phyloP scores from a whole-genome alignment of 1,139 yeast genomes.

The Kluyveromyces marxianus region DNA sequence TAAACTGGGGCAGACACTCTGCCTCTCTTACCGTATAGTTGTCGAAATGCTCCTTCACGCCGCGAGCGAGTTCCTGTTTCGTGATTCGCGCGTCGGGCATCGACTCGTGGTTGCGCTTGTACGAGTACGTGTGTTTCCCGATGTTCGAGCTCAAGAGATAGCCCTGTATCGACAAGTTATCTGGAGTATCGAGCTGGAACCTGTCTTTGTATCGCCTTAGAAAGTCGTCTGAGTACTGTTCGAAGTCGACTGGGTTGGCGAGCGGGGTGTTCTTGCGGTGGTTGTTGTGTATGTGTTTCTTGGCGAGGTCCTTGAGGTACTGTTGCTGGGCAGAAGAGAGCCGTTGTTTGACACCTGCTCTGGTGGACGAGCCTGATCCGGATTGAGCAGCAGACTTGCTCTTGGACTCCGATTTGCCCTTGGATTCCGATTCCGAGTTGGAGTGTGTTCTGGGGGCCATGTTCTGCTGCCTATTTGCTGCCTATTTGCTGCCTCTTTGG shows the following conservation, averaged over 20 bases:
- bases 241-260: constrained; percentile 25
- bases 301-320: constrained; percentile 24
- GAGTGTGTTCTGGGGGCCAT: constrained; percentile 11
- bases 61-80: constrained; percentile 22
- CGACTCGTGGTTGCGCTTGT: constrained; percentile 16
- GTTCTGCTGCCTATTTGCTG: no score
- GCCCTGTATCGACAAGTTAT: constrained; percentile 28
- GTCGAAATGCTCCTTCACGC: constrained; percentile 26
- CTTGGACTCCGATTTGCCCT: constrained; percentile 23
- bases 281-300: constrained; percentile 27
- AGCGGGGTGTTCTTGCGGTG: constrained; percentile 18
- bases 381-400: constrained; percentile 9
- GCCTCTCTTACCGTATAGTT: constrained; percentile 23
- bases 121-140: constrained; percentile 27
- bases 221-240: constrained; percentile 26
- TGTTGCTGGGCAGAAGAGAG: constrained; percentile 29
- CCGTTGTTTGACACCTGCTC: constrained; percentile 23
- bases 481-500: background rate
- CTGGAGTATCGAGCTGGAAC: constrained; percentile 21
- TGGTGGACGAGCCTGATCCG: constrained; percentile 8
- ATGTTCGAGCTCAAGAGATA: constrained; percentile 27
- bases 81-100: constrained; percentile 22
- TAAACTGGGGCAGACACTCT: constrained; percentile 30
- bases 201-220: constrained; percentile 29
- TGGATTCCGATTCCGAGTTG: constrained; percentile 27